Evolutionary conservation across 176 grass and related monocot species (phyloP), one percentile per base, ranked within the genome.

Genomic region (Carex scoparia): DNA sequence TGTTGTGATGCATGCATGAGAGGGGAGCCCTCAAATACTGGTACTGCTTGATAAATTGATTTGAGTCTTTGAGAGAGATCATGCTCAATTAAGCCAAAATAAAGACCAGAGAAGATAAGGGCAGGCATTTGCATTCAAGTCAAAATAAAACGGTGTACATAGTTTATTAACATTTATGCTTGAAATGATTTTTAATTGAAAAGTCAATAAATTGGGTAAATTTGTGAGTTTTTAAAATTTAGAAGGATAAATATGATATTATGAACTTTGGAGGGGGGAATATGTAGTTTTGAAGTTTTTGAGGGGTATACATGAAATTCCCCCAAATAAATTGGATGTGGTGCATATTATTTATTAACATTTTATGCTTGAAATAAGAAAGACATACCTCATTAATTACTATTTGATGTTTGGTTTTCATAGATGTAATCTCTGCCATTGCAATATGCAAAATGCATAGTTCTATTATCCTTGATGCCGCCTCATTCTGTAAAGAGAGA

Each of bases 371-470:
- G 38, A 4, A n/a, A 7, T 40, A 49, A 53, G 69, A 66, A 86
- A 85, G 42, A 84, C 16, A 10, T 56, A 92, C 93, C 93, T 98
- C 95, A 58, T 98, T 98, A 51, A 95, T 98, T 69, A 93, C 93
- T 72, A 95, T 89, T 90, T 95, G 92, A 83, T 95, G 95, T 48
- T 91, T 89, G 58, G 95, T 95, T 95, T 85, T 86, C 84, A 90
- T 90, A 5, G 88, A 85, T 89, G 89, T 86, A 82, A 98, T 98
- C 85, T 98, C 95, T 73, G 95, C 95, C 95, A 98, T 98, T 75
- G 95, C 89, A 88, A 95, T 92, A 91, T 95, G 95, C 57, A 98
- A 89, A 85, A 98, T 95, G 81, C 95, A 98, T 27, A 98, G 83
- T 83, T 98, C 95, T 84, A 98, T 85, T 63, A 98, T 98, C 87